phyloP scores from a whole-genome alignment of 1,284 basidiomycete genomes.

The Xerocomus minutiporus region DNA sequence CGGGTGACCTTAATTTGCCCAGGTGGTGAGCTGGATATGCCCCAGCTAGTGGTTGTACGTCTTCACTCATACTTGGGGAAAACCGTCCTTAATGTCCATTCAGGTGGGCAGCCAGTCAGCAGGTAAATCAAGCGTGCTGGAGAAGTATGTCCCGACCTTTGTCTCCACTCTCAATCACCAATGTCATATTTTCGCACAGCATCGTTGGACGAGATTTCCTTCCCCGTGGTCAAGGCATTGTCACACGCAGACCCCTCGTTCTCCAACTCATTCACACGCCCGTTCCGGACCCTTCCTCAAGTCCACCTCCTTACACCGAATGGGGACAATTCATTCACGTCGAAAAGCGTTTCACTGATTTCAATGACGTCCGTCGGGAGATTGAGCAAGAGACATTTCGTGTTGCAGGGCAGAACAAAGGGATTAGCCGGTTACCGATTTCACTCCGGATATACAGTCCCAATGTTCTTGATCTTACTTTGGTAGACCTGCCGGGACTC shows the following conservation, averaged over 20 bases:
- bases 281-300: slow-evolving; percentile 43
- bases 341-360: slow-evolving; percentile 95
- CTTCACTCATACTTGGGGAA: neutral
- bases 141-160: slow-evolving; percentile 55
- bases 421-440: slow-evolving; percentile 93
- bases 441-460: slow-evolving; percentile 93
- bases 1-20: slow-evolving; percentile 18
- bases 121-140: slow-evolving; percentile 82
- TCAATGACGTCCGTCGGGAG: slow-evolving; percentile 89
- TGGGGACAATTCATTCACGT: slow-evolving; percentile 97
- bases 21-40: slow-evolving; percentile 86
- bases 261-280: slow-evolving; percentile 94
- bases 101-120: slow-evolving; percentile 85
- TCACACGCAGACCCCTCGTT: slow-evolving; percentile 91
- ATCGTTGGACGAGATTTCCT: slow-evolving; percentile 96
- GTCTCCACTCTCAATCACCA: slow-evolving; percentile 4
- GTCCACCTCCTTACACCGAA: slow-evolving; percentile 57
- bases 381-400: slow-evolving; percentile 98
- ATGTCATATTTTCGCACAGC: slow-evolving; percentile 37
- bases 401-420: slow-evolving; percentile 98
- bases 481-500: slow-evolving; percentile 94
- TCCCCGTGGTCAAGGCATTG: slow-evolving; percentile 90
- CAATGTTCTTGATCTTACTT: slow-evolving; percentile 89
- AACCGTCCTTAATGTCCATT: slow-evolving; percentile 1
- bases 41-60: slow-evolving; percentile 75